Evolutionary conservation across 495 filamentous ascomycete species (phyloP).

Genomic region (Penicillium coffeae): DNA sequence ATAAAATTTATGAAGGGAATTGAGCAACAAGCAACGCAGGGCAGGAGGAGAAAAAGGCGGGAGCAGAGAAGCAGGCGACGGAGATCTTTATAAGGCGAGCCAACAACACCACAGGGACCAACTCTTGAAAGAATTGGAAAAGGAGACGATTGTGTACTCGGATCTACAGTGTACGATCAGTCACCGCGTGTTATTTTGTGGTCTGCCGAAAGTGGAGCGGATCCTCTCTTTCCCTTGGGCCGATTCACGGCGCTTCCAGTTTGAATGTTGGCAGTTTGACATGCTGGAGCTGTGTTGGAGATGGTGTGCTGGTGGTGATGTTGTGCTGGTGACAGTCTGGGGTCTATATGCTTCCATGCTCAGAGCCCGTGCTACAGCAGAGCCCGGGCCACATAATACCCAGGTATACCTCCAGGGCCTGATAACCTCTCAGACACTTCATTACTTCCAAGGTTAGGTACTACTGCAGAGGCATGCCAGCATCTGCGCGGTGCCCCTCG

Average conservation of each 20-base stretch:
- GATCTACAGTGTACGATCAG: constrained; percentile 34
- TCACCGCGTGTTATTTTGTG: constrained; percentile 22
- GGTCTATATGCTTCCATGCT: constrained; percentile 4
- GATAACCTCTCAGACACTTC: too few relatives aligned
- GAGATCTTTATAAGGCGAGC: not conserved
- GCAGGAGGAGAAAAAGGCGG: constrained; percentile 1
- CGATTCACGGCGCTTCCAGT: constrained; percentile 5
- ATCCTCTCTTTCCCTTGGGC: constrained; percentile 15
- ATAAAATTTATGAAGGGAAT: constrained; percentile 4
- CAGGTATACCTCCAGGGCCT: too few relatives aligned
- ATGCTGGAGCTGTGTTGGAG: not conserved
- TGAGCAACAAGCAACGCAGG: not conserved
- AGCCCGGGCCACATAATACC: too few relatives aligned
- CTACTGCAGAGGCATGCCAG: not conserved
- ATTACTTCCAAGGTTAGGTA: not conserved
- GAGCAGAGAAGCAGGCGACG: not conserved
- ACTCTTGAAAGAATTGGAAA: constrained; percentile 14
- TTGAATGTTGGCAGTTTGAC: not conserved
- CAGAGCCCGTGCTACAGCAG: too few relatives aligned
- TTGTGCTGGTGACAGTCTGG: too few relatives aligned
- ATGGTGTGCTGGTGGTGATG: not conserved
- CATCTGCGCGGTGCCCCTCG: not conserved
- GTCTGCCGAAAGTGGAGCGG: constrained; percentile 4
- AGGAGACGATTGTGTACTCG: constrained; percentile 26
- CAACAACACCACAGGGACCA: not conserved